Evolutionary conservation across 306 rosid genomes (phyloP).

Genomic region (Quercus engelmannii): DNA sequence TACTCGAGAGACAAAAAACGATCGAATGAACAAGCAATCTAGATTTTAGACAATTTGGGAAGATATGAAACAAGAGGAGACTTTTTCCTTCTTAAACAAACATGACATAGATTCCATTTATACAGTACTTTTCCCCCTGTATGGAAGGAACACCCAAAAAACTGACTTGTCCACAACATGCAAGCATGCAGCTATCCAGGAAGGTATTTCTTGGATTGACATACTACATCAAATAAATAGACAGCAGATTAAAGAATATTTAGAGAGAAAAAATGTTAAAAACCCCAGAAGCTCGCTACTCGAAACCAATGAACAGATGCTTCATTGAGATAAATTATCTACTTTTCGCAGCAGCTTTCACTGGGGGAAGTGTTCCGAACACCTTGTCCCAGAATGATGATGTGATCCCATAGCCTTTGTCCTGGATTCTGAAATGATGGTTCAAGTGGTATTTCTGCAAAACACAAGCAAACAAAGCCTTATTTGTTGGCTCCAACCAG

Average conservation of each 20-base stretch:
- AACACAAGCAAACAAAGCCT: slow-evolving; percentile 6
- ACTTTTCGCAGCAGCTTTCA: slow-evolving; percentile 48
- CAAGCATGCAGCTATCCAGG: slow-evolving; percentile 5
- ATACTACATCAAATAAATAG: background rate
- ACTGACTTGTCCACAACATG: background rate
- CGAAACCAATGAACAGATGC: slow-evolving; percentile 32
- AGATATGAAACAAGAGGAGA: background rate
- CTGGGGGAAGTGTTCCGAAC: slow-evolving; percentile 82
- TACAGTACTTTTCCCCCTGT: background rate
- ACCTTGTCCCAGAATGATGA: slow-evolving; percentile 83
- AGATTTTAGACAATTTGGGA: too few species aligned
- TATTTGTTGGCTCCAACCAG: background rate
- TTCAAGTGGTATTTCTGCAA: slow-evolving; percentile 87
- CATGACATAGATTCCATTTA: background rate
- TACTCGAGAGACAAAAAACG: too few species aligned
- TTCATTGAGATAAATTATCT: slow-evolving; percentile 36
- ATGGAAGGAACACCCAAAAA: background rate
- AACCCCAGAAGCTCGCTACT: slow-evolving; percentile 33
- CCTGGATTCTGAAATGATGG: slow-evolving; percentile 87
- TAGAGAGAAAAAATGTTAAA: background rate
- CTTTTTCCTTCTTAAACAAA: background rate
- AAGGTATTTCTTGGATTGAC: background rate
- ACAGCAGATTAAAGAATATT: slow-evolving; percentile 12
- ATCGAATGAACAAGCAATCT: too few species aligned
- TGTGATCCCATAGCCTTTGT: slow-evolving; percentile 88